phyloP scores from a whole-genome alignment of 805 yeast genomes.

The Pichia scutulata region DNA sequence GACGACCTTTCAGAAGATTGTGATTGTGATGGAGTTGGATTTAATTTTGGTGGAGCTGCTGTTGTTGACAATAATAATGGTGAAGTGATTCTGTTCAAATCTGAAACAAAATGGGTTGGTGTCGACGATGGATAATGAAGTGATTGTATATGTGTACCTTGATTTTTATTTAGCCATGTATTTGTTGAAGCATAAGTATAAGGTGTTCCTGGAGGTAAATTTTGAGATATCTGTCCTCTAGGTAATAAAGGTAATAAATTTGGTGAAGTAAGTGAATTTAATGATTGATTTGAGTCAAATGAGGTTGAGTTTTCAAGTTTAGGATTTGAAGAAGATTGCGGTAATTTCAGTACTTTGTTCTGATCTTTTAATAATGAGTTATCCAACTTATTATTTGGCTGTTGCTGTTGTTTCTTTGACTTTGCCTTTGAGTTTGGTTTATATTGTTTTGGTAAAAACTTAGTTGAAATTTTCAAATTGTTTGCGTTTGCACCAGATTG shows the following conservation, averaged over 20 bases:
- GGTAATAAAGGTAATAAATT: constrained; percentile 35
- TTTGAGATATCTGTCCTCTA: constrained; percentile 22
- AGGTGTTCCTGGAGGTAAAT: constrained; percentile 22
- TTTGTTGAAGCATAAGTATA: constrained; percentile 23
- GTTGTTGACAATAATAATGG: constrained; percentile 52
- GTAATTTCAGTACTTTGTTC: neutral
- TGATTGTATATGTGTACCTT: constrained; percentile 37
- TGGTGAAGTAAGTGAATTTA: constrained; percentile 25
- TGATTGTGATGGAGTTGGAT: constrained; percentile 27
- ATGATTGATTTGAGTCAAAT: neutral
- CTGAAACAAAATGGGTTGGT: constrained; percentile 65
- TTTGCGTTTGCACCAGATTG: neutral
- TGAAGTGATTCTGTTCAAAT: constrained; percentile 54
- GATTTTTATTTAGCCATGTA: constrained; percentile 24
- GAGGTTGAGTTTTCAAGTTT: neutral
- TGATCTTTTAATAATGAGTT: neutral
- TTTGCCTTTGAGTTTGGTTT: constrained; percentile 25
- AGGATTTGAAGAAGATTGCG: neutral
- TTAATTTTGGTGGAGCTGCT: constrained; percentile 27
- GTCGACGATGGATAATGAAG: constrained; percentile 61
- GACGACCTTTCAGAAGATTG: constrained; percentile 29
- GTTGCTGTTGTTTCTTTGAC: constrained; percentile 1
- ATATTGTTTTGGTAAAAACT: constrained; percentile 32
- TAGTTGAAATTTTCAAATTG: constrained; percentile 13
- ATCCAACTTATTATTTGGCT: constrained; percentile 7